phyloP scores from a whole-genome alignment of 345 rosid genomes.

The Acer yangbiense region DNA sequence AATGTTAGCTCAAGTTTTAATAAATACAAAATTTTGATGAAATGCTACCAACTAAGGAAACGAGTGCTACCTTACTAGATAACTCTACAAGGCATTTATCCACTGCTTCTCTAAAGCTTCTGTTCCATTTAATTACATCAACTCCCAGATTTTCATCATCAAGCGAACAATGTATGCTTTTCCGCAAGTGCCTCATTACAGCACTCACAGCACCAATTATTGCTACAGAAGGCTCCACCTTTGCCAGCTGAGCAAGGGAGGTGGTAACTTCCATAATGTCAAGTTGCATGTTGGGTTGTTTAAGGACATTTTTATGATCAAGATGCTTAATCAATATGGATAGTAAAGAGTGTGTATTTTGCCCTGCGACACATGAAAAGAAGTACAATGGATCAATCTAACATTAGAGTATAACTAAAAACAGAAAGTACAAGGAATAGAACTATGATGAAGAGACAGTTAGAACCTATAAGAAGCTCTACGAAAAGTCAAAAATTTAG shows the following conservation, averaged over 20 bases:
- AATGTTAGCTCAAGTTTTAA: neutral
- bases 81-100: conserved; percentile 86
- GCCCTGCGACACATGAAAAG: conserved; percentile 58
- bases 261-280: conserved; percentile 76
- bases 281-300: conserved; percentile 76
- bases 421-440: conserved; percentile 1
- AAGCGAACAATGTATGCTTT: conserved; percentile 79
- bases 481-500: conserved; percentile 15
- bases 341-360: conserved; percentile 78
- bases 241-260: conserved; percentile 68
- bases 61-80: conserved; percentile 55
- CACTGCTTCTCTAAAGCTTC: conserved; percentile 60
- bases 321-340: conserved; percentile 92
- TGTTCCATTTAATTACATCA: conserved; percentile 63
- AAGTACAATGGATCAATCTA: conserved; percentile 8
- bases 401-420: conserved; percentile 11
- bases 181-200: conserved; percentile 85
- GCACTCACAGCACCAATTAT: conserved; percentile 82
- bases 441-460: conserved; percentile 8
- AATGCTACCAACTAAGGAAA: conserved; percentile 1
- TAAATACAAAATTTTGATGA: neutral
- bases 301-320: conserved; percentile 87
- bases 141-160: conserved; percentile 65
- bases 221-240: conserved; percentile 70
- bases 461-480: neutral